These are phyloP conservation scores for Pseudomonodictys pantanalensis DNA, from an alignment of 495 filamentous ascomycete species.

Conservation along the genomic window DNA sequence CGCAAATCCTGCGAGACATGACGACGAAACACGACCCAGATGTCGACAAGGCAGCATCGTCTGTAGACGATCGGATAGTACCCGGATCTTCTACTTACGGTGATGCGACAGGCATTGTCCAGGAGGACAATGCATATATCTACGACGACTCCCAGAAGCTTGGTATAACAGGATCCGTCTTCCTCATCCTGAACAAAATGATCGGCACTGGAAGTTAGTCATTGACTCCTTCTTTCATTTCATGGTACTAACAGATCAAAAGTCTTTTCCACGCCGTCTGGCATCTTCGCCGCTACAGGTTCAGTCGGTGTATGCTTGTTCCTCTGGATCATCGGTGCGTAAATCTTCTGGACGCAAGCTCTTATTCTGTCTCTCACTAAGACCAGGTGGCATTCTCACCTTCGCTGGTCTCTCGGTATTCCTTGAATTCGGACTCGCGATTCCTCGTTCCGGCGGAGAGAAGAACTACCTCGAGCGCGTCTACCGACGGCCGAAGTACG, in stretches of 20 bases:
- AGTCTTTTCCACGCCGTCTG: slow-evolving; percentile 54
- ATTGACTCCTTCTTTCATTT: too few relatives aligned
- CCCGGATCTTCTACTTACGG: neutral
- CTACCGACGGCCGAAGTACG: slow-evolving; percentile 33
- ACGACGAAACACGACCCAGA: neutral
- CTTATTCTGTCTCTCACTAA: neutral
- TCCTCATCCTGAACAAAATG: slow-evolving; percentile 59
- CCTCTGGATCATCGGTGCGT: slow-evolving; percentile 43
- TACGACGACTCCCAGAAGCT: slow-evolving; percentile 49
- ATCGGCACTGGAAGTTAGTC: slow-evolving; percentile 54
- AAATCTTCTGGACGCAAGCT: neutral
- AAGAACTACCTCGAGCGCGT: slow-evolving; percentile 37
- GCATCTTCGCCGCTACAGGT: slow-evolving; percentile 48
- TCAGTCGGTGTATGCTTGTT: slow-evolving; percentile 48
- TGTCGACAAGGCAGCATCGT: neutral
- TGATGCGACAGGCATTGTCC: slow-evolving; percentile 21
- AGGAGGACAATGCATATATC: slow-evolving; percentile 45
- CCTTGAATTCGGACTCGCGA: slow-evolving; percentile 47
- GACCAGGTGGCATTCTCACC: slow-evolving; percentile 35
- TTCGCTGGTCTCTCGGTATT: slow-evolving; percentile 48
- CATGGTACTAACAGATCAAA: neutral
- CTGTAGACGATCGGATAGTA: neutral
- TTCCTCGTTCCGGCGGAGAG: slow-evolving; percentile 35
- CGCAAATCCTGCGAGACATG: neutral
- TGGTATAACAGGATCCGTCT: slow-evolving; percentile 52